Conservation (phyloP, 208 protist genomes). For the Leishmania tarentolae region DNA sequence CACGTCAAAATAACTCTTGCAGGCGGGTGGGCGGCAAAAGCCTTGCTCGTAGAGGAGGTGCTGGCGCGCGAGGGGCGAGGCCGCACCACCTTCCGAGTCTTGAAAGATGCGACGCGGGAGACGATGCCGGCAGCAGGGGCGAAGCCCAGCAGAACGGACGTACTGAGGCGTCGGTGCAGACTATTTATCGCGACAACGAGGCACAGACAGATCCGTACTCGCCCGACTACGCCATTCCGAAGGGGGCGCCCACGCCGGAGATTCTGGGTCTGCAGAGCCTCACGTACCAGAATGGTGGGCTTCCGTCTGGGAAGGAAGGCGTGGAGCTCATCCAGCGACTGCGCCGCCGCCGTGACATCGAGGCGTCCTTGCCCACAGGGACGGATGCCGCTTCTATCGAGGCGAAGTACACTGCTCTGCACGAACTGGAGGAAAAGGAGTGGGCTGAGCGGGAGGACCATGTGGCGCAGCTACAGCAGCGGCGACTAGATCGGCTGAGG, state of each 20-base stretch:
- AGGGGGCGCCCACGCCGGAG: conserved; percentile 65
- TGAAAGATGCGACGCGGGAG: not conserved
- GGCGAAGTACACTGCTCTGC: conserved; percentile 51
- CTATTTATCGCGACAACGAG: conserved; percentile 83
- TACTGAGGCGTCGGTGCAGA: conserved; percentile 47
- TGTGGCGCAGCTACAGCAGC: conserved; percentile 68
- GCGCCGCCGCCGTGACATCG: conserved; percentile 78
- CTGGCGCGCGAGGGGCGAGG: conserved; percentile 7
- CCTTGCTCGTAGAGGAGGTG: not conserved
- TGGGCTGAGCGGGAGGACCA: conserved; percentile 86
- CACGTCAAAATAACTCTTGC: not conserved
- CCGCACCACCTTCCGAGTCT: conserved; percentile 48
- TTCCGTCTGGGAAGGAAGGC: conserved; percentile 82
- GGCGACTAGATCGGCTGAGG: conserved; percentile 65
- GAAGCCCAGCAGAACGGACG: conserved; percentile 4
- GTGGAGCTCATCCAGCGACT: conserved; percentile 90
- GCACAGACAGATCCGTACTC: conserved; percentile 91
- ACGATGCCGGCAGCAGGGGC: not conserved
- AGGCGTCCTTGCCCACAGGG: conserved; percentile 53
- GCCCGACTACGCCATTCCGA: conserved; percentile 82
- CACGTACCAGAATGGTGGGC: conserved; percentile 57
- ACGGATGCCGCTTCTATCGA: conserved; percentile 60
- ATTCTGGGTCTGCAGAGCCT: conserved; percentile 73
- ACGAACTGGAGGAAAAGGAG: conserved; percentile 85
- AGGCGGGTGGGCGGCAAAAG: not conserved